phyloP scores from a whole-genome alignment of 805 yeast species.

The Monosporozyma aquatica region DNA sequence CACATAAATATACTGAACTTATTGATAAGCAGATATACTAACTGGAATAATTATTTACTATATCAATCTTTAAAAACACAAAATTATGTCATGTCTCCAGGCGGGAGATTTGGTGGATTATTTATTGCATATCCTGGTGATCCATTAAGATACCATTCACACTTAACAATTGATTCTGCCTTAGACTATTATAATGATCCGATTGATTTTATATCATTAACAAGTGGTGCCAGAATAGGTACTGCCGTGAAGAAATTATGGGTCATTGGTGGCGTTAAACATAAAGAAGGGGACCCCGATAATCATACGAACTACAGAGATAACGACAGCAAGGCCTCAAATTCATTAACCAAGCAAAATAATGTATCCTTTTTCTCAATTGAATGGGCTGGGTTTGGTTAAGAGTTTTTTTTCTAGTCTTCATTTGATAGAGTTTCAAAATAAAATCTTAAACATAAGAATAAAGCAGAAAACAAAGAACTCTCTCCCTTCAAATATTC shows the following conservation, averaged over 20 bases:
- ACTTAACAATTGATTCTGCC: slow-evolving; percentile 53
- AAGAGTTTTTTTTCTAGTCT: slow-evolving; percentile 3
- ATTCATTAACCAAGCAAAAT: slow-evolving; percentile 11
- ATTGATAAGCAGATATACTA: slow-evolving; percentile 5
- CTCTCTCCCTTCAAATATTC: background rate
- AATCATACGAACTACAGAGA: background rate
- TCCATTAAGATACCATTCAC: slow-evolving; percentile 84
- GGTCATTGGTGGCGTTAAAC: slow-evolving; percentile 42
- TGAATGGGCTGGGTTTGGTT: slow-evolving; percentile 98
- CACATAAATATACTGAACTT: background rate
- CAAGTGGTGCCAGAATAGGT: slow-evolving; percentile 85
- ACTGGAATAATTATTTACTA: slow-evolving; percentile 24
- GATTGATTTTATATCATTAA: slow-evolving; percentile 47
- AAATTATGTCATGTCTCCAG: slow-evolving; percentile 64
- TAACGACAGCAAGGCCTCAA: too few relatives aligned
- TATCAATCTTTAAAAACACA: slow-evolving; percentile 29
- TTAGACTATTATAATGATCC: slow-evolving; percentile 38
- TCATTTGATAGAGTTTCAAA: too few relatives aligned
- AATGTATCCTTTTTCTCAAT: slow-evolving; percentile 51
- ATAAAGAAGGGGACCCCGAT: slow-evolving; percentile 3
- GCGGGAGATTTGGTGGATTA: slow-evolving; percentile 83
- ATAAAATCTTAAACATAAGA: too few relatives aligned
- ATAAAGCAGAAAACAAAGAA: too few relatives aligned
- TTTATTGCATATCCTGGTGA: slow-evolving; percentile 93
- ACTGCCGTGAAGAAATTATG: slow-evolving; percentile 86